phyloP scores from a whole-genome alignment of 129 eudicot species.

The Smallanthus sonchifolius region DNA sequence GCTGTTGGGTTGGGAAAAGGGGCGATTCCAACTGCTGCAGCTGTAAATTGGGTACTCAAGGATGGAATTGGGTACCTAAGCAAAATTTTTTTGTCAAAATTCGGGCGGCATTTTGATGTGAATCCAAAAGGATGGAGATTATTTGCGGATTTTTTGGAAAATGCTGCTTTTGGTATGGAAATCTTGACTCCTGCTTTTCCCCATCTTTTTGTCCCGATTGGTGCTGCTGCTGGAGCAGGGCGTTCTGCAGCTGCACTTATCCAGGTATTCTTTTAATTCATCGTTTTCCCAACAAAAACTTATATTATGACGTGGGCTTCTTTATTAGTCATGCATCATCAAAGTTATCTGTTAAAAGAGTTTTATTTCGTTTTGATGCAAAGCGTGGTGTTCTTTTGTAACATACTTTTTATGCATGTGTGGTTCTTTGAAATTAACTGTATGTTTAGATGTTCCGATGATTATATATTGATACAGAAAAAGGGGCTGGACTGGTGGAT shows the following conservation, averaged over 20 bases:
- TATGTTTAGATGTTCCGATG: no score
- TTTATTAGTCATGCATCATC: no score
- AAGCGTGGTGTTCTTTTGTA: not conserved
- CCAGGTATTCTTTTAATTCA: conserved; percentile 46
- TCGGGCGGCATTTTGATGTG: conserved; percentile 95
- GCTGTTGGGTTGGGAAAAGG: conserved; percentile 98
- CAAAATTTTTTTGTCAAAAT: conserved; percentile 87
- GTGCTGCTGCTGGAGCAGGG: conserved; percentile 98
- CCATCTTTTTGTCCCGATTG: conserved; percentile 88
- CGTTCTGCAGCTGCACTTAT: conserved; percentile 89
- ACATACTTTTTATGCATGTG: not conserved
- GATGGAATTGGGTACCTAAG: conserved; percentile 96
- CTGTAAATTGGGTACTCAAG: conserved; percentile 96
- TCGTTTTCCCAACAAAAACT: not conserved
- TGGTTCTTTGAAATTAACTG: not conserved
- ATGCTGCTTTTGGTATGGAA: conserved; percentile 93
- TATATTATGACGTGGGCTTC: not conserved
- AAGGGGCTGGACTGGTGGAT: no score
- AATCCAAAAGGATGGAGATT: conserved; percentile 98
- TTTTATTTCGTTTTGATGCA: no score
- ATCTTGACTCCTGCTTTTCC: conserved; percentile 98
- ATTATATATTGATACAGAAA: no score
- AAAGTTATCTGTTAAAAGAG: no score
- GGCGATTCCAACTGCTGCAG: conserved; percentile 98
- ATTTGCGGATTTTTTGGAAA: conserved; percentile 90